phyloP scores from a whole-genome alignment of 169 alveolate species.

The Eimeria tenella region DNA sequence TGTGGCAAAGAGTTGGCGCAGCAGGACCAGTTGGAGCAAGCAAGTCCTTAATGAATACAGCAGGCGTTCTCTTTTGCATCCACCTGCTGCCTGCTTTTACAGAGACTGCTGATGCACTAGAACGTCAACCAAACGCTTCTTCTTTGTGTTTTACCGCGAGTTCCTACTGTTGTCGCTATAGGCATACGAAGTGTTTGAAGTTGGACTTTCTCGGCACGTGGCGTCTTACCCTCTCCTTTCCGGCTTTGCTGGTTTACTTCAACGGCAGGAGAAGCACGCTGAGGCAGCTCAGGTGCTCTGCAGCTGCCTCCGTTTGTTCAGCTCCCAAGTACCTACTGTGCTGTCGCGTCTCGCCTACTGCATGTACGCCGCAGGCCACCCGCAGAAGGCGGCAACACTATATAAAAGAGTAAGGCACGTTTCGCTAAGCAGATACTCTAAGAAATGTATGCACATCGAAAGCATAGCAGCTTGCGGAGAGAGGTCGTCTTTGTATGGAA shows the following conservation, averaged over 20 bases:
- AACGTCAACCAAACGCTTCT: neutral
- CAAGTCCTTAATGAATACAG: neutral
- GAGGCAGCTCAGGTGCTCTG: slow-evolving; percentile 41
- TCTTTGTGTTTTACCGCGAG: neutral
- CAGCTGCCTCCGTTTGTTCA: slow-evolving; percentile 29
- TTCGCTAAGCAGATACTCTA: too few species aligned
- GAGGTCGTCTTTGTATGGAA: too few species aligned
- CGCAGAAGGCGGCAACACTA: neutral
- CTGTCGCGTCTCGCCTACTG: slow-evolving; percentile 30
- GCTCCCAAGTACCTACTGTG: neutral
- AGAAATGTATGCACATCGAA: too few species aligned
- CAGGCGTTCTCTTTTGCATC: neutral
- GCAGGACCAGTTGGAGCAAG: slow-evolving; percentile 30
- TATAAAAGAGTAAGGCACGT: slow-evolving; percentile 5
- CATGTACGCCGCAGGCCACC: slow-evolving; percentile 21
- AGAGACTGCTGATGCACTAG: neutral
- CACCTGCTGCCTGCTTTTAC: neutral
- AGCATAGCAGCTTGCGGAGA: too few species aligned
- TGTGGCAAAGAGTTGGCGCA: slow-evolving; percentile 1
- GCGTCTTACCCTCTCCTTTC: slow-evolving; percentile 13
- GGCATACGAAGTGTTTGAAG: slow-evolving; percentile 33
- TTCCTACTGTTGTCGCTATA: neutral
- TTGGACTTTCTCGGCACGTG: slow-evolving; percentile 20
- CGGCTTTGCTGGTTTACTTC: slow-evolving; percentile 30
- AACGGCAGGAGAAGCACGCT: neutral